phyloP scores from a whole-genome alignment of 179 eudicot species.

The Heliamphora pulchella region DNA sequence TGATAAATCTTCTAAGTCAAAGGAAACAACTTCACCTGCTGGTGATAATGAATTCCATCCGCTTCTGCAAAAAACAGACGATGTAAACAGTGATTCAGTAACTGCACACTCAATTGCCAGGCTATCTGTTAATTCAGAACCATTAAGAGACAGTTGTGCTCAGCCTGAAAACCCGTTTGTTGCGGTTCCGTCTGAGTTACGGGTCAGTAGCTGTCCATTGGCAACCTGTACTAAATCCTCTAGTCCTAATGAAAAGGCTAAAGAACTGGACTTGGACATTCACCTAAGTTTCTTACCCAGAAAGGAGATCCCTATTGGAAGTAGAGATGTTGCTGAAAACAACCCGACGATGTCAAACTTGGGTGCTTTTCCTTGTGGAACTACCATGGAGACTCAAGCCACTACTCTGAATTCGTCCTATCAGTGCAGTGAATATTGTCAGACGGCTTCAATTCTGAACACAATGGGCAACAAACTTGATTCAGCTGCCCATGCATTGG shows the following conservation, averaged over 20 bases:
- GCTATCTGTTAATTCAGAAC: conserved; percentile 36
- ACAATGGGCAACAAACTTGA: conserved; percentile 22
- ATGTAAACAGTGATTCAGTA: conserved; percentile 21
- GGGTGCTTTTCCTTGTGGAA: conserved; percentile 20
- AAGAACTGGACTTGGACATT: conserved; percentile 70
- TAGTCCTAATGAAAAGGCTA: conserved; percentile 32
- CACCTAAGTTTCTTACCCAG: conserved; percentile 49
- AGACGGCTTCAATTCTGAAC: conserved; percentile 20
- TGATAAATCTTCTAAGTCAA: conserved; percentile 30
- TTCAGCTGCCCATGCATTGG: conserved; percentile 26
- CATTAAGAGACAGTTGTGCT: conserved; percentile 29
- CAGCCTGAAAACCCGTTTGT: conserved; percentile 24
- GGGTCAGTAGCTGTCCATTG: conserved; percentile 16
- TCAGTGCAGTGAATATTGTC: conserved; percentile 13
- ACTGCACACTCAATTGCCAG: conserved; percentile 26
- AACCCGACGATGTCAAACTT: conserved; percentile 13
- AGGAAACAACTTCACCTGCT: conserved; percentile 30
- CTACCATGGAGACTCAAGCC: conserved; percentile 9
- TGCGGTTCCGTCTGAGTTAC: conserved; percentile 23
- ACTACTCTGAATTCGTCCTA: background rate
- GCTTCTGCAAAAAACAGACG: conserved; percentile 59
- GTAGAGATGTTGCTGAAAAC: conserved; percentile 23
- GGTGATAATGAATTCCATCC: conserved; percentile 76
- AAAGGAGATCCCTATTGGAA: conserved; percentile 29
- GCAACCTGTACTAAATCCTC: conserved; percentile 28